Percentiles rank a stretch among this genome's conserved stretches.
These are phyloP conservation scores for Jaenimonas drosophilae DNA, from an alignment of 208 protist species.

Conservation along the genomic window DNA sequence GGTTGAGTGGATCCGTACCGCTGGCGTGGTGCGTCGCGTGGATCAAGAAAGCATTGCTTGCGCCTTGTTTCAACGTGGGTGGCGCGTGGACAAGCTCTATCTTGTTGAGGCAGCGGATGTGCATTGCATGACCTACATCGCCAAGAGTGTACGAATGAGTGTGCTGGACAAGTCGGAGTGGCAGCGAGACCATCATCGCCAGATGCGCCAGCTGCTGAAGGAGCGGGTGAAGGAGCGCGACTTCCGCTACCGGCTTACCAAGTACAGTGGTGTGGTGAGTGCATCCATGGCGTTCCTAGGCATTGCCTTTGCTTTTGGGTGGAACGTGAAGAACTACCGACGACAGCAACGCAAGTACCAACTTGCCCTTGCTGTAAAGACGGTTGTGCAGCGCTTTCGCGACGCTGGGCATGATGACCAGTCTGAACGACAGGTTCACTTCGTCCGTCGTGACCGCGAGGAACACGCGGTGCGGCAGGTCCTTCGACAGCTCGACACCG, in stretches of 20 bases:
- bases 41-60: slow-evolving; percentile 68
- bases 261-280: slow-evolving; percentile 64
- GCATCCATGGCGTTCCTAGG: slow-evolving; percentile 52
- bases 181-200: slow-evolving; percentile 55
- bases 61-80: slow-evolving; percentile 67
- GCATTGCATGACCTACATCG: slow-evolving; percentile 45
- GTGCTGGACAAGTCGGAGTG: slow-evolving; percentile 57
- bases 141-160: slow-evolving; percentile 42
- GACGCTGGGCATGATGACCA: too few relatives aligned
- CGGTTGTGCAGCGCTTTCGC: slow-evolving; percentile 17
- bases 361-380: slow-evolving; percentile 30
- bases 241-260: slow-evolving; percentile 51
- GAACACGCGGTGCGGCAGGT: slow-evolving; percentile 44
- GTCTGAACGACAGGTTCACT: slow-evolving; percentile 11
- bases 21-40: slow-evolving; percentile 45
- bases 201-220: slow-evolving; percentile 49
- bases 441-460: slow-evolving; percentile 37
- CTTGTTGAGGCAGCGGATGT: slow-evolving; percentile 67
- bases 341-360: slow-evolving; percentile 38
- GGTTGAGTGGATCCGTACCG: slow-evolving; percentile 64
- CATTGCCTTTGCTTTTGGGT: slow-evolving; percentile 45
- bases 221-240: slow-evolving; percentile 62
- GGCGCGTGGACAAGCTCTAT: slow-evolving; percentile 73
- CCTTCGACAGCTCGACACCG: slow-evolving; percentile 41
- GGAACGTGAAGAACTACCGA: slow-evolving; percentile 55